Evolutionary conservation across 2,329 filamentous ascomycete species (phyloP).

Genomic region (Ceratocystis eucalypticola): DNA sequence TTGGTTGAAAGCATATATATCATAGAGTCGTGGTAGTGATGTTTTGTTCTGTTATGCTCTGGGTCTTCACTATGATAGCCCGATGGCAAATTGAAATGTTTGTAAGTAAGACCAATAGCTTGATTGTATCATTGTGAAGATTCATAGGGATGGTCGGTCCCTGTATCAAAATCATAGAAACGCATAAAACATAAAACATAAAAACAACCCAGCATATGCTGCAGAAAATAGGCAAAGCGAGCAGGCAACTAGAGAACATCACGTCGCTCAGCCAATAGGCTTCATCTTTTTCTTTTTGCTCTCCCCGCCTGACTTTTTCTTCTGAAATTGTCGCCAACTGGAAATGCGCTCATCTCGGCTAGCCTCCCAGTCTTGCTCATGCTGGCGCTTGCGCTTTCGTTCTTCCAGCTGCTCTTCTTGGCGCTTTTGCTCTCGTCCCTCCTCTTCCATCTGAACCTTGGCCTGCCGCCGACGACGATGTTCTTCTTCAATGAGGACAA

Average conservation of each 20-base stretch:
- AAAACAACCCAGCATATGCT: background rate
- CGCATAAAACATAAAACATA: background rate
- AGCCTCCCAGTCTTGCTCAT: slow-evolving; percentile 90
- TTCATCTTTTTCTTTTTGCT: slow-evolving; percentile 62
- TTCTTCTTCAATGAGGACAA: slow-evolving; percentile 88
- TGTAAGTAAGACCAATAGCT: background rate
- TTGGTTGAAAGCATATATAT: background rate
- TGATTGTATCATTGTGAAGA: background rate
- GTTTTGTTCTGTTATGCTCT: background rate
- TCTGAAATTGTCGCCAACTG: slow-evolving; percentile 87
- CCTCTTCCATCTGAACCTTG: slow-evolving; percentile 92
- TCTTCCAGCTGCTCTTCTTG: slow-evolving; percentile 73
- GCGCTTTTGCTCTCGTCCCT: slow-evolving; percentile 75
- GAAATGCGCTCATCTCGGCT: slow-evolving; percentile 82
- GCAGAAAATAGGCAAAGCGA: background rate
- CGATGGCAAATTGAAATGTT: background rate
- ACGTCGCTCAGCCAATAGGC: slow-evolving; percentile 38
- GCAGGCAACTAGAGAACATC: background rate
- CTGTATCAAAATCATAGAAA: slow-evolving; percentile 10
- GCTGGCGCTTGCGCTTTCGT: slow-evolving; percentile 74
- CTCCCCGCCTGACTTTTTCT: slow-evolving; percentile 47
- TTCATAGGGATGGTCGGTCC: background rate
- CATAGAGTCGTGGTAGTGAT: background rate
- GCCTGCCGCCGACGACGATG: slow-evolving; percentile 68
- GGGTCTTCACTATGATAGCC: background rate